A percentile compares a stretch with the other conserved stretches of the same genome.
These are phyloP conservation scores for Fremontodendron californicum DNA, from an alignment of 345 rosid genomes.

Conservation along the genomic window DNA sequence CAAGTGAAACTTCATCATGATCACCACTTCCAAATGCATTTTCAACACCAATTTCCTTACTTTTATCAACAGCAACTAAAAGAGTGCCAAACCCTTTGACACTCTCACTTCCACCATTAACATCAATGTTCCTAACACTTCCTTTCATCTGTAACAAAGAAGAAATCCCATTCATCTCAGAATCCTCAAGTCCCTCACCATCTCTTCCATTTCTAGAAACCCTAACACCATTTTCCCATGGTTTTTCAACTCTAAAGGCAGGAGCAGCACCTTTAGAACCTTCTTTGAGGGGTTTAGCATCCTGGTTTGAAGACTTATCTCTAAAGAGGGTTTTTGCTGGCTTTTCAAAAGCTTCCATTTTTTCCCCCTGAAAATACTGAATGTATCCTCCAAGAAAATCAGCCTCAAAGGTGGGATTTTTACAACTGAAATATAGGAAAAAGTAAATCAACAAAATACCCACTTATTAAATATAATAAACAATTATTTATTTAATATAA, in stretches of 20 bases:
- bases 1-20: slow-evolving; percentile 20
- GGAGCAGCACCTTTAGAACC: slow-evolving; percentile 1
- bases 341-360: slow-evolving; percentile 30
- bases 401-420: slow-evolving; percentile 5
- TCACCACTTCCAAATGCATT: slow-evolving; percentile 5
- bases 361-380: no score
- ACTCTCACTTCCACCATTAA: slow-evolving; percentile 17
- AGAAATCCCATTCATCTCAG: slow-evolving; percentile 65
- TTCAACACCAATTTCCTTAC: slow-evolving; percentile 18
- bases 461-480: slow-evolving; percentile 4
- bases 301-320: slow-evolving; percentile 18
- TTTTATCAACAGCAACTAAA: slow-evolving; percentile 33
- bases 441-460: neutral
- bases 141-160: slow-evolving; percentile 57
- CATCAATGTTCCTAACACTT: slow-evolving; percentile 11
- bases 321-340: slow-evolving; percentile 16
- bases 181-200: slow-evolving; percentile 43
- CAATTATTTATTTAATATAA: neutral
- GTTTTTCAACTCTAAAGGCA: slow-evolving; percentile 5
- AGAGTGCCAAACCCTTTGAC: slow-evolving; percentile 31
- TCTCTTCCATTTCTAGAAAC: slow-evolving; percentile 37
- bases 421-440: neutral
- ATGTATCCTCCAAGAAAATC: slow-evolving; percentile 22
- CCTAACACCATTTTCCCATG: slow-evolving; percentile 39
- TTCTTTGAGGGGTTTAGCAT: slow-evolving; percentile 19